Percentiles rank a stretch among this genome's conserved stretches.
Conservation (phyloP, 352 stramenopile species). For the Phytophthora tentaculata region DNA sequence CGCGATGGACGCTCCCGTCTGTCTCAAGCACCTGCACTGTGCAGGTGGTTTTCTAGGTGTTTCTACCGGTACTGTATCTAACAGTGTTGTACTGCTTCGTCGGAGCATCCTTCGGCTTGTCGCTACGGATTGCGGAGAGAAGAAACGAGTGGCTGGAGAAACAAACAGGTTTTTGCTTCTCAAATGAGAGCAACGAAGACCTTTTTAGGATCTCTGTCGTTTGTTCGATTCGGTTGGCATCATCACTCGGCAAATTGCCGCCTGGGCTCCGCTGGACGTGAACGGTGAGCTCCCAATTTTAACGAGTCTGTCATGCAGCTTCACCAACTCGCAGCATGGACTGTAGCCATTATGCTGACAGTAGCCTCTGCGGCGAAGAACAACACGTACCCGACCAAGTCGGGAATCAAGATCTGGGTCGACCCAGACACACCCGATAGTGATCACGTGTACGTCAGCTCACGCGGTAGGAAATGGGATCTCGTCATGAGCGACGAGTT, state of each 20-base stretch:
- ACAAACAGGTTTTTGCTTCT: neutral
- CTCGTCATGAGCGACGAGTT: slow-evolving; percentile 96
- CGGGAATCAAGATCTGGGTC: slow-evolving; percentile 43
- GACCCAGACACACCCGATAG: slow-evolving; percentile 65
- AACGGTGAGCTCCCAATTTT: neutral
- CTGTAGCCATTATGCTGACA: neutral
- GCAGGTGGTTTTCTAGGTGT: neutral
- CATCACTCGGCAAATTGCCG: slow-evolving; percentile 20
- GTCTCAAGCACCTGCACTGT: neutral
- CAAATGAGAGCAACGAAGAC: neutral
- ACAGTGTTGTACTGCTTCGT: too few relatives aligned
- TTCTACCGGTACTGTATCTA: neutral
- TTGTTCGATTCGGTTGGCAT: neutral
- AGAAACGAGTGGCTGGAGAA: slow-evolving; percentile 8
- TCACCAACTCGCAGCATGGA: slow-evolving; percentile 5
- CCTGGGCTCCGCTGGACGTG: slow-evolving; percentile 2
- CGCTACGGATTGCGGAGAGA: neutral
- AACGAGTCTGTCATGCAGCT: slow-evolving; percentile 13
- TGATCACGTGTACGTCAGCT: slow-evolving; percentile 43
- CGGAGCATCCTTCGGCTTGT: neutral
- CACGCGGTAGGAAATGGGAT: slow-evolving; percentile 49
- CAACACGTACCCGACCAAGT: slow-evolving; percentile 37
- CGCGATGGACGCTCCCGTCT: neutral
- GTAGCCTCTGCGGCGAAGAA: slow-evolving; percentile 10
- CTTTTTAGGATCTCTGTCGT: neutral